Evolutionary conservation across 768 basidiomycete species (phyloP).

Genomic region (Leccinum truebloodii): DNA sequence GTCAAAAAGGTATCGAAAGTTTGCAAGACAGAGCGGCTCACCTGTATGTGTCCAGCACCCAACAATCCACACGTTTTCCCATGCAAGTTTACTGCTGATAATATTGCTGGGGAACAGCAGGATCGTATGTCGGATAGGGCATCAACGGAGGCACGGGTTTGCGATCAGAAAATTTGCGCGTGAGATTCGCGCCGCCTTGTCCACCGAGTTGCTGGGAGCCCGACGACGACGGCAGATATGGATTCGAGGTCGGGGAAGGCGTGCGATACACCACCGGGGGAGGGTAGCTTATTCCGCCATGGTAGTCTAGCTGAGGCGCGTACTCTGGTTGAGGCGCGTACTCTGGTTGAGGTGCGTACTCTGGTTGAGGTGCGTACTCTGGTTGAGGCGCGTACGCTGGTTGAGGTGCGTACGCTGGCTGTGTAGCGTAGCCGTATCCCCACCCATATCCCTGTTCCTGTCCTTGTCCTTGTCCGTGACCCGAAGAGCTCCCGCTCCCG

Average conservation of each 20-base stretch:
- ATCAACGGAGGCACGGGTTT: conserved; percentile 35
- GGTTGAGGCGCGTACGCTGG: conserved; percentile 17
- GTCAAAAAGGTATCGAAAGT: background rate
- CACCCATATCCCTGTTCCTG: conserved; percentile 11
- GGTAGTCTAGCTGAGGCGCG: conserved; percentile 21
- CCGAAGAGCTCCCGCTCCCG: conserved; percentile 26
- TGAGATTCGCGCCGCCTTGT: conserved; percentile 33
- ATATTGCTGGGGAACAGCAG: conserved; percentile 26
- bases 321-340: conserved; percentile 24
- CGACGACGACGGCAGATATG: conserved; percentile 17
- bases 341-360: conserved; percentile 21
- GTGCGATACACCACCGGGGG: conserved; percentile 2
- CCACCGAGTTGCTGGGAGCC: conserved; percentile 10
- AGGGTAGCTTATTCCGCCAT: conserved; percentile 18
- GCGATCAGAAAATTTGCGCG: conserved; percentile 36
- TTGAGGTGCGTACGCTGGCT: conserved; percentile 18
- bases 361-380: conserved; percentile 17
- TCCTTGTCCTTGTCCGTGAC: conserved; percentile 9
- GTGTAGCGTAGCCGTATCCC: conserved; percentile 19
- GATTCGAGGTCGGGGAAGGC: conserved; percentile 7
- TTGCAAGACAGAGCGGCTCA: background rate
- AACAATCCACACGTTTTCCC: background rate
- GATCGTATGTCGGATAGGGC: conserved; percentile 23
- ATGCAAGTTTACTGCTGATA: conserved; percentile 7
- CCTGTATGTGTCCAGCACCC: conserved; percentile 3